phyloP scores from a whole-genome alignment of 208 protist genomes.

The Trichomonas vaginalis region DNA sequence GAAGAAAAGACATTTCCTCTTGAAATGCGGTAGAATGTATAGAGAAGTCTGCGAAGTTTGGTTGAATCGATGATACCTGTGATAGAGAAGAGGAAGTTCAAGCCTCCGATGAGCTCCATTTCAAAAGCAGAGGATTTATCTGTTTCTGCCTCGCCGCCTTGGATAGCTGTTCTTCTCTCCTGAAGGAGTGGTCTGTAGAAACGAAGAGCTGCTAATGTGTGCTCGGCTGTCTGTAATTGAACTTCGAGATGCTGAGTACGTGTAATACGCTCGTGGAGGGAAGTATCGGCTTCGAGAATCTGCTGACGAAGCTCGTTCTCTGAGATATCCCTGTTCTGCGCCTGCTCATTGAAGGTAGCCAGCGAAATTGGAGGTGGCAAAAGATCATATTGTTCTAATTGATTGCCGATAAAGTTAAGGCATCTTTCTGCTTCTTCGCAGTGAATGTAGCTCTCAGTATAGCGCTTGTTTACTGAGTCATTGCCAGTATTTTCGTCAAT shows the following conservation, averaged over 20 bases:
- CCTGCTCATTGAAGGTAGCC: too few species aligned
- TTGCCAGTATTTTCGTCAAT: neutral
- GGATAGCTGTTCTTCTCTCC: neutral
- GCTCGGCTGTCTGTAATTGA: neutral
- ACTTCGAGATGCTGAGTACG: neutral
- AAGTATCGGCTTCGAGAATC: neutral
- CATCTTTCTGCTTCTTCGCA: conserved; percentile 13
- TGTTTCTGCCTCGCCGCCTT: neutral
- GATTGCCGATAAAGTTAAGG: neutral
- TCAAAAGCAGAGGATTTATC: neutral
- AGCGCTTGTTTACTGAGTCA: neutral
- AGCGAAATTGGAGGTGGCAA: neutral
- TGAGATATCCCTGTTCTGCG: neutral
- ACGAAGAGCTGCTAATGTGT: neutral
- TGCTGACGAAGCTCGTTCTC: neutral
- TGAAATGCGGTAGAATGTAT: neutral
- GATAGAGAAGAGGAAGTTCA: neutral
- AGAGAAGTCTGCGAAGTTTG: neutral
- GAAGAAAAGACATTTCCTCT: neutral
- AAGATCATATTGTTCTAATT: neutral
- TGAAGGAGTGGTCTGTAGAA: neutral
- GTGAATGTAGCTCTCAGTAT: neutral
- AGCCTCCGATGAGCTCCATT: neutral
- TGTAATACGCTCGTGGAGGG: neutral
- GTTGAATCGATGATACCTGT: neutral